Evolutionary conservation across 139 green algal genomes (phyloP).

Genomic region (Asterochloris sp.): DNA sequence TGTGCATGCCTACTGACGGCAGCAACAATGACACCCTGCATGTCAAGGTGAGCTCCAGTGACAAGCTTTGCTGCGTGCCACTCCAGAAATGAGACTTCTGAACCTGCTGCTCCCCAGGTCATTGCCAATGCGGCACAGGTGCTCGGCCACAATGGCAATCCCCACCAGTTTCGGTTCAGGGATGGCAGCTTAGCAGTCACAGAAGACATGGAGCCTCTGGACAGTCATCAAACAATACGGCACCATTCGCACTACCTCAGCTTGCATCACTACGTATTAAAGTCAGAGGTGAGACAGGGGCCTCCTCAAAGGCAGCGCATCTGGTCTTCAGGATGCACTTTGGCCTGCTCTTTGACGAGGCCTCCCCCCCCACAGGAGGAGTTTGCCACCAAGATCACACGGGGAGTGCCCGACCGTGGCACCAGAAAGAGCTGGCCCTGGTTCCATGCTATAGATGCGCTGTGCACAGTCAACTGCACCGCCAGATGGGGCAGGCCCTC

Average conservation of each 20-base stretch:
- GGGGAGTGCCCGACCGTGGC: too few relatives aligned
- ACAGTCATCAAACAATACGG: background rate
- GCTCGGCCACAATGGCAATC: background rate
- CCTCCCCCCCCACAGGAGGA: too few relatives aligned
- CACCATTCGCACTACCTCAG: conserved; percentile 21
- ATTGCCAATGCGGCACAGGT: conserved; percentile 28
- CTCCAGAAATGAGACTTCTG: too few relatives aligned
- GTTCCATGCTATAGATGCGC: too few relatives aligned
- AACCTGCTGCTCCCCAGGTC: background rate
- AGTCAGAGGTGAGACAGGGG: conserved; percentile 15
- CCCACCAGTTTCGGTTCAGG: conserved; percentile 14
- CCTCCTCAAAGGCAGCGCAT: too few relatives aligned
- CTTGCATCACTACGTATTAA: conserved; percentile 51
- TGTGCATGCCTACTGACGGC: conserved; percentile 1
- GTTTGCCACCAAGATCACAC: too few relatives aligned
- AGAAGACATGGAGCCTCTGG: background rate
- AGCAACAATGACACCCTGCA: conserved; percentile 15
- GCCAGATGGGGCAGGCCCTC: too few relatives aligned
- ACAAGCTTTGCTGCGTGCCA: too few relatives aligned
- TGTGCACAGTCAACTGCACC: too few relatives aligned
- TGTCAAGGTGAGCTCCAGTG: conserved; percentile 7
- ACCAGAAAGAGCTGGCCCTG: too few relatives aligned
- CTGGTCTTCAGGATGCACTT: too few relatives aligned
- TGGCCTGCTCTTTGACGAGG: too few relatives aligned
- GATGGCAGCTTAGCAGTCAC: conserved; percentile 20